Conservation (phyloP, 306 rosid species). For the Prunus salicina region DNA sequence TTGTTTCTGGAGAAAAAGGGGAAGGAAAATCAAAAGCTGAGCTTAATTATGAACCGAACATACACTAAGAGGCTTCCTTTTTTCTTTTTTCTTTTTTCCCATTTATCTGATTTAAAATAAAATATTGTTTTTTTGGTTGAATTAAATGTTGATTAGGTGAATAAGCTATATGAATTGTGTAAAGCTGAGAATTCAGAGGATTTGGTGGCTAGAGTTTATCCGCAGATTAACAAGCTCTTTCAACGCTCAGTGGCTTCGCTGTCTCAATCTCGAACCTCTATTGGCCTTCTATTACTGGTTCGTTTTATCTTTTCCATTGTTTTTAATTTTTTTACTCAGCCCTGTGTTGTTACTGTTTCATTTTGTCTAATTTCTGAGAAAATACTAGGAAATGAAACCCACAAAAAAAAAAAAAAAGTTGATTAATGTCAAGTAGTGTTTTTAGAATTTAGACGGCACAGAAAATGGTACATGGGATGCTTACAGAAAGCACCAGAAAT, state of each 20-base stretch:
- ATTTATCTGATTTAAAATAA: not conserved
- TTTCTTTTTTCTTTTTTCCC: too few relatives aligned
- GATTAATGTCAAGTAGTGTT: not conserved
- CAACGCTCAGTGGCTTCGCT: constrained; percentile 81
- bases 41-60: not conserved
- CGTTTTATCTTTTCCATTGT: not conserved
- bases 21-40: not conserved
- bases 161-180: constrained; percentile 69
- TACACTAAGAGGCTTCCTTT: not conserved
- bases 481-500: not conserved
- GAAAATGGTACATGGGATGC: not conserved
- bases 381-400: not conserved
- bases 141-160: constrained; percentile 45
- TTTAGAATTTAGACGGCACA: not conserved
- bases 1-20: constrained; percentile 1
- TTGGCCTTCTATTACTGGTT: constrained; percentile 86
- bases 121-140: not conserved
- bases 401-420: not conserved
- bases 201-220: constrained; percentile 81
- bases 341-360: not conserved
- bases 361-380: not conserved
- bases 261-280: constrained; percentile 79
- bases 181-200: constrained; percentile 76
- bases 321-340: not conserved
- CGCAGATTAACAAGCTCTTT: constrained; percentile 75